Base-by-base conservation (phyloP, 202 grass and related monocot genomes). In the Setaria viridis region DNA sequence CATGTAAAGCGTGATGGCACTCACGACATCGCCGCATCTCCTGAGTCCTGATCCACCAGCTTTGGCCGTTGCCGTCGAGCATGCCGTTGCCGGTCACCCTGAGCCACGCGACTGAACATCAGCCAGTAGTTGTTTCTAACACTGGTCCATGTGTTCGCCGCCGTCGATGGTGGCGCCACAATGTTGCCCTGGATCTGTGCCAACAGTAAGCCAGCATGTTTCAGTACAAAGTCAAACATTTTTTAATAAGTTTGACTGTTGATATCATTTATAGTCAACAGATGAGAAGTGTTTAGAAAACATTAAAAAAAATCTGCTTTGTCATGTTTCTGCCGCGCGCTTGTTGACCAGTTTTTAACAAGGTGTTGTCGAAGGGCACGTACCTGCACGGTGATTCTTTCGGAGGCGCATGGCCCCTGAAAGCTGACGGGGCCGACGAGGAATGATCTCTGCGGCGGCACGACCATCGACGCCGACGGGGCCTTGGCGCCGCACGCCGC, bases 21-120 rank as follows among this genome's bases (percentile, higher is more conserved):
- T 82, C 86, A 87, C 86, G 3, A 32, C 4, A 0, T 12, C 7
- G 29, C 13, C 72, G 81, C 81, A 84, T 39, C 6, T 88, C 19
- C 7, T 57, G 48, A 13, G 4, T 88, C 19, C 7, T 57, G 48
- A 13, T 0, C 92, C 94, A 97, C 94, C 94, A 97, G 29, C 72
- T 88, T 17, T 82, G 51, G 51, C 94, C 92, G 35, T 72, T 88
- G 20, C 94, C 92, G 72, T 97, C 82, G 51, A 97, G 43, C 41
- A 89, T 11, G n/a, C 94, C 94, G 4, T 51, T 51, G 64, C 92
- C 94, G 79, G 91, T 76, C 25, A 91, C 85, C 71, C 34, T 91
- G 69, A 85, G 62, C 56, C 54, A 90, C 83, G 46, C 7, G 9
- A 1, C 55, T 0, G 74, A 87, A 87, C 82, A 46, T 72, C 16